These are phyloP conservation scores for Dioscorea alata DNA, from an alignment of 106 monocot species.

Conservation along the genomic window DNA sequence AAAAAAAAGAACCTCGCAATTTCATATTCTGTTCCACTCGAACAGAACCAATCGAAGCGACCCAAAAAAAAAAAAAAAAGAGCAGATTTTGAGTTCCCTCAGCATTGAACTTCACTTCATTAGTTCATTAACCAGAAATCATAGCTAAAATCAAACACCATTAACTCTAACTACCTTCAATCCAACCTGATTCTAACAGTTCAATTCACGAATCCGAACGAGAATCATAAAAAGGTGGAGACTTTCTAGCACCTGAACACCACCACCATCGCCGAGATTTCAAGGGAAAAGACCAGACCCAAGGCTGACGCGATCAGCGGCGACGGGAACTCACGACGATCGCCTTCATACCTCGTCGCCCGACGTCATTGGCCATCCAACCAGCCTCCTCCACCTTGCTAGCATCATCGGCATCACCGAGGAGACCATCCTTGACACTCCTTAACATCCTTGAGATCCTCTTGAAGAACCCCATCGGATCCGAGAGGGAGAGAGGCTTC, in stretches of 20 bases:
- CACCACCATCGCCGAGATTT: constrained; percentile 16
- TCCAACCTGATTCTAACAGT: background rate
- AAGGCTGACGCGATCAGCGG: constrained; percentile 2
- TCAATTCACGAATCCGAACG: background rate
- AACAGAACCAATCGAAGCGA: too few relatives aligned
- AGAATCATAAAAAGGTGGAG: background rate
- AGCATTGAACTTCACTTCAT: background rate
- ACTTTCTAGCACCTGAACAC: constrained; percentile 11
- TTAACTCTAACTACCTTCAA: background rate
- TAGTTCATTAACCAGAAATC: background rate
- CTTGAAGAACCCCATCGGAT: constrained; percentile 13
- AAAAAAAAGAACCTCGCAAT: too few relatives aligned
- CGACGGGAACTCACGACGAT: constrained; percentile 6
- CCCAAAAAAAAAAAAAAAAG: too few relatives aligned
- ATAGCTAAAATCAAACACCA: background rate
- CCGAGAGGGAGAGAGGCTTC: background rate
- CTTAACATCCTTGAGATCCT: constrained; percentile 5
- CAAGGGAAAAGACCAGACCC: constrained; percentile 11
- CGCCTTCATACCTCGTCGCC: background rate
- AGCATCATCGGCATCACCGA: background rate
- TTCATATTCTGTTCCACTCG: too few relatives aligned
- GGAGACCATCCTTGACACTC: background rate
- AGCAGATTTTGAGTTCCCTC: too few relatives aligned
- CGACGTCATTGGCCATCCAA: background rate
- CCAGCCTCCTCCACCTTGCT: background rate